Evolutionary conservation across 306 rosid genomes (phyloP).

Genomic region (Vicia villosa): DNA sequence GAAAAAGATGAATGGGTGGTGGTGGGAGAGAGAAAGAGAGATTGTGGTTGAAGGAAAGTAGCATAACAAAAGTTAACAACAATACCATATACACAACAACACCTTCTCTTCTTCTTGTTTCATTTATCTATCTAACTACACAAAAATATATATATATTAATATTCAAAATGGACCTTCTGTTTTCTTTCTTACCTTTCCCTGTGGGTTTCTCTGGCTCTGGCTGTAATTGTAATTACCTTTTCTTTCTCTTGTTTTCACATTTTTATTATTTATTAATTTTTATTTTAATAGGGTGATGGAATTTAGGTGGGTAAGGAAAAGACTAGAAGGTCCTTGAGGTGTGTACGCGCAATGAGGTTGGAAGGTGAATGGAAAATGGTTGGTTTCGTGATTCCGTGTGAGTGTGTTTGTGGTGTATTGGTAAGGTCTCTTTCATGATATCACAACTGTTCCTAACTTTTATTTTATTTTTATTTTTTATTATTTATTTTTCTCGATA

Average conservation of each 20-base stretch:
- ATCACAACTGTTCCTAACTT: constrained; percentile 3
- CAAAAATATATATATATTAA: constrained; percentile 32
- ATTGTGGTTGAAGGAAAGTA: constrained; percentile 42
- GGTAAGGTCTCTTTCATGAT: constrained; percentile 38
- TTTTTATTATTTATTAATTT: not conserved
- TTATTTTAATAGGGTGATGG: not conserved
- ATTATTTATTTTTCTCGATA: not conserved
- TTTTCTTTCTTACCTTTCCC: constrained; percentile 32
- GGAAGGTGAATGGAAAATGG: not conserved
- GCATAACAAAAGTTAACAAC: constrained; percentile 22
- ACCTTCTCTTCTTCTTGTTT: constrained; percentile 37
- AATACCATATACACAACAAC: constrained; percentile 13
- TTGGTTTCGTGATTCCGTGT: constrained; percentile 27
- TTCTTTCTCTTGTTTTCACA: not conserved
- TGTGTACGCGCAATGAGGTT: not conserved
- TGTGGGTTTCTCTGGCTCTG: constrained; percentile 45
- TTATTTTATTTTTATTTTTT: not conserved
- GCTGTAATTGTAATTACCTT: constrained; percentile 6
- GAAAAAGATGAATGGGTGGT: constrained; percentile 35
- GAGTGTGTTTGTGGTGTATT: not conserved
- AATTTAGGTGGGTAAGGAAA: constrained; percentile 10
- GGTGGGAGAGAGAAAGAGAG: constrained; percentile 31
- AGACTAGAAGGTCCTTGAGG: constrained; percentile 2
- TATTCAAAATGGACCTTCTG: constrained; percentile 23
- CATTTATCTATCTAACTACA: constrained; percentile 30